These are phyloP conservation scores for Arthroderma sp. DNA, from an alignment of 2,329 filamentous ascomycete species.

Conservation along the genomic window DNA sequence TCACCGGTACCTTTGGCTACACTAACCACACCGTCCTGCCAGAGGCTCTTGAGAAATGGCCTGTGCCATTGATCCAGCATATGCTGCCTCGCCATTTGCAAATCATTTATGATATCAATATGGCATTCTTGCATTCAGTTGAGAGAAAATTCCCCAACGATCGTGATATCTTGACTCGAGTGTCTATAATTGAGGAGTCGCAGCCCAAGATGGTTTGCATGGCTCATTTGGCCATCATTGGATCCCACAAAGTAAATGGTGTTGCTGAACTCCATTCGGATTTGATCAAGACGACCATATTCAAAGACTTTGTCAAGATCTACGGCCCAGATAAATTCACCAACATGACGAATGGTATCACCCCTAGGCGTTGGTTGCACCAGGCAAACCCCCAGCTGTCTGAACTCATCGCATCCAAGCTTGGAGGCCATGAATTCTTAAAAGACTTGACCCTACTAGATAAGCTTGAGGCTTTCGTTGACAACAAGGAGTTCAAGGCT, in stretches of 20 bases:
- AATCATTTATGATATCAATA: slow-evolving; percentile 97
- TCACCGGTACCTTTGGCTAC: slow-evolving; percentile 73
- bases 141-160: slow-evolving; percentile 86
- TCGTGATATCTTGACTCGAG: slow-evolving; percentile 66
- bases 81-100: slow-evolving; percentile 86
- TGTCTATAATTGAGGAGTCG: slow-evolving; percentile 97
- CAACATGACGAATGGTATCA: slow-evolving; percentile 97
- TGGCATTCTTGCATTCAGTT: slow-evolving; percentile 80
- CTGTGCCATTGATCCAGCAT: slow-evolving; percentile 81
- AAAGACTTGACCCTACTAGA: slow-evolving; percentile 80
- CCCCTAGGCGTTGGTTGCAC: slow-evolving; percentile 88
- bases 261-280: slow-evolving; percentile 96
- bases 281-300: slow-evolving; percentile 96
- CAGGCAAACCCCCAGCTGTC: slow-evolving; percentile 91
- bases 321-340: slow-evolving; percentile 96
- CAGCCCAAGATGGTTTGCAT: slow-evolving; percentile 97
- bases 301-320: slow-evolving; percentile 94
- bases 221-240: slow-evolving; percentile 88
- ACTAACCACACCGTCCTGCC: slow-evolving; percentile 97
- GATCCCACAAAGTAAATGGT: slow-evolving; percentile 98
- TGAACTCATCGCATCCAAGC: slow-evolving; percentile 80
- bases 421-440: slow-evolving; percentile 69
- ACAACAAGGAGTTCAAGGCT: slow-evolving; percentile 81
- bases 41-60: slow-evolving; percentile 97
- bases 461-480: slow-evolving; percentile 67